Evolutionary conservation across 1,284 basidiomycete genomes (phyloP).

Genomic region (Rhodotorula mucilaginosa): DNA sequence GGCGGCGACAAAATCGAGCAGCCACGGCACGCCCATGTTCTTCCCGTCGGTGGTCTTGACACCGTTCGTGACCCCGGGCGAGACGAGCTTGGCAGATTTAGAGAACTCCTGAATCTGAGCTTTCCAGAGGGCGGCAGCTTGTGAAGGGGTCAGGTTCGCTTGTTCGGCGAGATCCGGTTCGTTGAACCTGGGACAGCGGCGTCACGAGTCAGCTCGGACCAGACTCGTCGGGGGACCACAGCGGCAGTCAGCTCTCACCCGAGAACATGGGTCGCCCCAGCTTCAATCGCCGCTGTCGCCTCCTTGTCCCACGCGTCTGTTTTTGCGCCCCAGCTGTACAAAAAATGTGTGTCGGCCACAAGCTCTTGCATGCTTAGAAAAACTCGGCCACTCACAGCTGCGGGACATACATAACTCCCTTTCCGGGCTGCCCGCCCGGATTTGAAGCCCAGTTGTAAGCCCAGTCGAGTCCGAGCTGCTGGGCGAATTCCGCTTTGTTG

Average conservation of each 20-base stretch:
- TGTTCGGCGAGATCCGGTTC: slow-evolving; percentile 35
- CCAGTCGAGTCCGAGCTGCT: slow-evolving; percentile 23
- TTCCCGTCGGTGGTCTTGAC: slow-evolving; percentile 10
- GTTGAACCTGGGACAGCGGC: slow-evolving; percentile 19
- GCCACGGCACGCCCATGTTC: slow-evolving; percentile 30
- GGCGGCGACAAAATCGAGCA: slow-evolving; percentile 11
- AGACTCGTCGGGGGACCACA: neutral
- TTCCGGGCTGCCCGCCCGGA: neutral
- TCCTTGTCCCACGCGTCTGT: slow-evolving; percentile 11
- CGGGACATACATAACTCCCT: slow-evolving; percentile 28
- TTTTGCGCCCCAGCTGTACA: slow-evolving; percentile 22
- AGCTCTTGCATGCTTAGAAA: neutral
- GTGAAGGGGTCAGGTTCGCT: slow-evolving; percentile 28
- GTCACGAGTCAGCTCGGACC: too few species aligned
- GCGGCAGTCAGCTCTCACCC: slow-evolving; percentile 7
- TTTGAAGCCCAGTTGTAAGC: slow-evolving; percentile 25
- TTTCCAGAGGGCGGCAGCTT: slow-evolving; percentile 19
- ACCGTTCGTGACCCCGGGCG: slow-evolving; percentile 36
- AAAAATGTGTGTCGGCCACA: neutral
- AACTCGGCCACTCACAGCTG: slow-evolving; percentile 17
- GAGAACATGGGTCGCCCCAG: slow-evolving; percentile 24
- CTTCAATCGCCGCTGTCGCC: slow-evolving; percentile 9
- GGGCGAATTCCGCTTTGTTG: slow-evolving; percentile 14
- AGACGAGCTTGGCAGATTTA: slow-evolving; percentile 35
- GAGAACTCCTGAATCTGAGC: slow-evolving; percentile 31